Base-by-base conservation (phyloP, 2,329 filamentous ascomycete genomes). In the Diaporthe eres region DNA sequence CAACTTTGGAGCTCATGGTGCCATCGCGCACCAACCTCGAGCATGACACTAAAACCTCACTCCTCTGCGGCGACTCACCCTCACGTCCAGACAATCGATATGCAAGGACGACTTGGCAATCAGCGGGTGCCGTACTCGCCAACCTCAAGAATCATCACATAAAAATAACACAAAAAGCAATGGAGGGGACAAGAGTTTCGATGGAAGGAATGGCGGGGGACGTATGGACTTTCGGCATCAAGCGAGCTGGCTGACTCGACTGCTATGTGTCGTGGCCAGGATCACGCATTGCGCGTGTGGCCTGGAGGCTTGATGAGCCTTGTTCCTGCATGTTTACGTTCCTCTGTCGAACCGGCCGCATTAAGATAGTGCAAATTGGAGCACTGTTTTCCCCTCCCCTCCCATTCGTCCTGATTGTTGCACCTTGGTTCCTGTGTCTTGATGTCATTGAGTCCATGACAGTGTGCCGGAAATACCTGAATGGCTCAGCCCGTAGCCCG, bases 1-100 rank as follows among this genome's bases (percentile, higher is more conserved):
- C 68, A 72, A 55, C n/a, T 55, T 55, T 60, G 68, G 53, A 51
- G 55, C 65, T 72, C 68, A 39, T 72, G 75, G 60, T 70, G 71
- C 28, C 58, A n/a, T 39, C 15, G 6, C 34, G 19, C 49, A 55
- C 65, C 37, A 55, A 57, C 61, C 68, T 72, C 53, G 75, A 72
- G 49, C 44, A 58, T 15, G 39, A 42, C 28, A 55, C 67, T 37
- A 63, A 28, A 60, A 60, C 15, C 37, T 31, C n/a, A 49, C 51
- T 63, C 28, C 51, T 63, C 28, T 61, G 17, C 57, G 19, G 25
- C 22, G 19, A 5, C 70, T 57, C 42, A 39, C 28, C 55, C 44
- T 47, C 28, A 25, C 12, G 39, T 7, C 37, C 68, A n/a, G 34
- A 34, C 17, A 28, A 58, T 22, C 37, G 58, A 65, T 22, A 3